These are phyloP conservation scores for Fusarium denticulatum DNA, from an alignment of 2,329 filamentous ascomycete species.

Conservation along the genomic window DNA sequence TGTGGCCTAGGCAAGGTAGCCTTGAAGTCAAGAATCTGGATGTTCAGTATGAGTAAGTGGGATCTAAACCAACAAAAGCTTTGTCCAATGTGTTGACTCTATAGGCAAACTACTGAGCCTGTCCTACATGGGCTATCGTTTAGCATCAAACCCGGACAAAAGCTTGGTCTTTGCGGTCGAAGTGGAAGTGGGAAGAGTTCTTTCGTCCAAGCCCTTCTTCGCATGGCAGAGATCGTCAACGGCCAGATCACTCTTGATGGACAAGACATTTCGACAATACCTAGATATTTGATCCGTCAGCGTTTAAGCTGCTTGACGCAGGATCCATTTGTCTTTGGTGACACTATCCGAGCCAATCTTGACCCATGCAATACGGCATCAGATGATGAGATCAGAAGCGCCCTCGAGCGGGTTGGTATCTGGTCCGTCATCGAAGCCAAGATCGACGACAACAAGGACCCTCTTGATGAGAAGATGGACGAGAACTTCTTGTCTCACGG, in stretches of 20 bases:
- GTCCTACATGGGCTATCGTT: constrained; percentile 47
- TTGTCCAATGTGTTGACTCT: background rate
- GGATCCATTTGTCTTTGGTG: constrained; percentile 61
- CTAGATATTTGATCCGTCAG: constrained; percentile 43
- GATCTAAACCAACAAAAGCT: no score
- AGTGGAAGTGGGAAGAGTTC: constrained; percentile 52
- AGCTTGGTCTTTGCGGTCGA: constrained; percentile 57
- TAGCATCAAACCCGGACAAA: constrained; percentile 48
- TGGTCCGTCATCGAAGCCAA: constrained; percentile 54
- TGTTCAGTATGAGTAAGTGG: constrained; percentile 44
- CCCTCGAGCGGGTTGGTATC: constrained; percentile 59
- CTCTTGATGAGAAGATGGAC: constrained; percentile 49
- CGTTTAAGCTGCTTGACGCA: constrained; percentile 60
- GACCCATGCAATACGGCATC: constrained; percentile 54
- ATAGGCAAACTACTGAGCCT: constrained; percentile 35
- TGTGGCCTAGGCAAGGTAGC: constrained; percentile 39
- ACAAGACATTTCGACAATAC: constrained; percentile 48
- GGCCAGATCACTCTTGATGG: constrained; percentile 59
- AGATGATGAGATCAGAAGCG: constrained; percentile 55
- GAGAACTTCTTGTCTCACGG: constrained; percentile 51
- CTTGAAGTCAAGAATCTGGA: constrained; percentile 40
- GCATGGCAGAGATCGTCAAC: constrained; percentile 56
- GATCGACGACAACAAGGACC: constrained; percentile 45
- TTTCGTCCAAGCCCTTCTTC: constrained; percentile 57
- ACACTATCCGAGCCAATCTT: constrained; percentile 60